Base-by-base conservation (phyloP, 2,329 filamentous ascomycete species). In the Zymoseptoria crescenta region DNA sequence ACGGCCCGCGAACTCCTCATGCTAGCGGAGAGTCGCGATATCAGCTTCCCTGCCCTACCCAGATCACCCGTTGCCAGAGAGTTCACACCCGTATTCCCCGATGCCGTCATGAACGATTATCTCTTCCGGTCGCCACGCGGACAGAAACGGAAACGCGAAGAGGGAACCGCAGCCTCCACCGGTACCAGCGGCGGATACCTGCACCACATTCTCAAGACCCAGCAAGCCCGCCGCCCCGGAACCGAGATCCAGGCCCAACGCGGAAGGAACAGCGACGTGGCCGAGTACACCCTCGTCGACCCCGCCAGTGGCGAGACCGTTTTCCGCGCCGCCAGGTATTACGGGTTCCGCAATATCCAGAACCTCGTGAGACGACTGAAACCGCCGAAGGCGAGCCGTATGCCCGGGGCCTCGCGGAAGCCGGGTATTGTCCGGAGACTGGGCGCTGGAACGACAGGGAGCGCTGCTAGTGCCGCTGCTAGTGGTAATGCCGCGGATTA, bases 321-420 rank as follows among this genome's bases (percentile, higher is more conserved):
- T 2, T 85, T 95, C 76, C 89, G 85, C 71, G 88, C 90, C 20
- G 93, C 93, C 3, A 86, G 94, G 55, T 99, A 93, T 74, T 99
- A 99, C 72, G 94, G 94, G 5, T 99, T 99, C 79, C 83, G 94
- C 56, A 99, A 99, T 70, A 99, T 99, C 63, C 94, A 97, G 74
- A 99, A 99, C 70, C 83, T 99, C 4, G 94, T 99, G 16, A 86
- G 94, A n/a, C 86, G 87, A 62, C 76, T 99, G 53, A 96, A 95
- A 73, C 94, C 94, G 0, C 83, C 87, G 0, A 86, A 84, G 59
- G 80, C 83, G 5, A 93, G 89, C 50, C 84, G 89, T 58, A 87
- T 96, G 78, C 90, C 91, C 1, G 91, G 91, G 1, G 89, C 85
- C 1, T 62, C 80, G 56, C 81, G 81, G 59, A 81, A 79, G 62